phyloP scores from a whole-genome alignment of 306 rosid genomes.

The Alnus glutinosa region DNA sequence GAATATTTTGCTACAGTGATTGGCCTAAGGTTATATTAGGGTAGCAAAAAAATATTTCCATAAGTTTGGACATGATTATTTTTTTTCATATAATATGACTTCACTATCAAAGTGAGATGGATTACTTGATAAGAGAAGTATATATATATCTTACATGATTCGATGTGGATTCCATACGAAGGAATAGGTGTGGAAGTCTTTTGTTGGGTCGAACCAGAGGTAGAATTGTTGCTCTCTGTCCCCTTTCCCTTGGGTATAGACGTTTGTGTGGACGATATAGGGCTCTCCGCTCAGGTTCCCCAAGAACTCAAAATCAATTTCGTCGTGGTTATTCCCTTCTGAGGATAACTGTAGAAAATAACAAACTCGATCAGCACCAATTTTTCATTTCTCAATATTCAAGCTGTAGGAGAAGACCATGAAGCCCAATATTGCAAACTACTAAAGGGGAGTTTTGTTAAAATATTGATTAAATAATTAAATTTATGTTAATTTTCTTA shows the following conservation, averaged over 20 bases:
- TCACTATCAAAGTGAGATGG: too few species aligned
- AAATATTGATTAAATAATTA: too few species aligned
- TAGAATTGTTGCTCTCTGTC: slow-evolving; percentile 40
- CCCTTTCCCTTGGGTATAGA: slow-evolving; percentile 35
- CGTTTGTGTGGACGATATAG: slow-evolving; percentile 37
- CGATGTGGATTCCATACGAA: slow-evolving; percentile 28
- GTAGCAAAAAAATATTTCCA: too few species aligned
- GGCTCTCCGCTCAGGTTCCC: slow-evolving; percentile 41
- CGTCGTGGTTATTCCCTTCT: slow-evolving; percentile 34
- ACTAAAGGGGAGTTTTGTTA: too few species aligned
- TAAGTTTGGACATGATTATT: too few species aligned
- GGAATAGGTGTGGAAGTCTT: slow-evolving; percentile 35
- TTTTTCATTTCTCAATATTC: background rate
- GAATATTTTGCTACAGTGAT: too few species aligned
- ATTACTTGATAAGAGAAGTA: too few species aligned
- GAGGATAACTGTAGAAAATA: slow-evolving; percentile 28
- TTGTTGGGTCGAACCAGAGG: slow-evolving; percentile 45
- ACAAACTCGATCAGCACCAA: background rate
- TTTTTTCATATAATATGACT: too few species aligned
- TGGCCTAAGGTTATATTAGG: too few species aligned
- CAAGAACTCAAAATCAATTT: slow-evolving; percentile 43
- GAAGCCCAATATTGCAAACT: too few species aligned
- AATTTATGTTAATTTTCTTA: too few species aligned
- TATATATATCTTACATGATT: slow-evolving; percentile 29
- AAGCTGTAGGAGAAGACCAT: background rate